phyloP scores from a whole-genome alignment of 371 early-diverging fungal genomes.

The Mucor velutinosus region DNA sequence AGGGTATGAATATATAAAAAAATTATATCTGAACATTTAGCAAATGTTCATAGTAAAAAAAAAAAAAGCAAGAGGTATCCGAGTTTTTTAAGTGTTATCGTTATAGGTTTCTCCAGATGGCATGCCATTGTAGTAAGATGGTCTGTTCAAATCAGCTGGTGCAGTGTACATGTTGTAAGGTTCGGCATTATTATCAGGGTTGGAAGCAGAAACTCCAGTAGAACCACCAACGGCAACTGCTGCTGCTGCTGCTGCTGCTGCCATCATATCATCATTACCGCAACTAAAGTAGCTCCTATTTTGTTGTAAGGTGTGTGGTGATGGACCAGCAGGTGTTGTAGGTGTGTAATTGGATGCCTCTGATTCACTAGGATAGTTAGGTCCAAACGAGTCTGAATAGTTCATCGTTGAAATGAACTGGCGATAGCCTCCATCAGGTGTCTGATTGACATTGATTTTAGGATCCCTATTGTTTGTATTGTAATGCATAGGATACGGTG shows the following conservation, averaged over 20 bases:
- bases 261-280: neutral
- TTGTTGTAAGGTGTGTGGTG: neutral
- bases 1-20: neutral
- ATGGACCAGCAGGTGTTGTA: neutral
- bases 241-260: neutral
- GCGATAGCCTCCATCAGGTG: neutral
- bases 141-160: neutral
- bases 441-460: neutral
- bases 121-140: constrained; percentile 1
- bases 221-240: no score
- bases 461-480: neutral
- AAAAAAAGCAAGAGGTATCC: neutral
- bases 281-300: neutral
- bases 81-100: neutral
- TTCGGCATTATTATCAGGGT: neutral
- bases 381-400: constrained; percentile 9
- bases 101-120: neutral
- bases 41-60: neutral
- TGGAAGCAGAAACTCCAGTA: neutral
- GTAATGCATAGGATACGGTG: neutral
- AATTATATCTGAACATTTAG: neutral
- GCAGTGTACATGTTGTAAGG: neutral
- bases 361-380: constrained; percentile 4
- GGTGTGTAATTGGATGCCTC: neutral
- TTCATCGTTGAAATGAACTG: neutral